These are phyloP conservation scores for Umbilicus rupestris DNA, from an alignment of 164 flowering plant genomes.

Conservation along the genomic window DNA sequence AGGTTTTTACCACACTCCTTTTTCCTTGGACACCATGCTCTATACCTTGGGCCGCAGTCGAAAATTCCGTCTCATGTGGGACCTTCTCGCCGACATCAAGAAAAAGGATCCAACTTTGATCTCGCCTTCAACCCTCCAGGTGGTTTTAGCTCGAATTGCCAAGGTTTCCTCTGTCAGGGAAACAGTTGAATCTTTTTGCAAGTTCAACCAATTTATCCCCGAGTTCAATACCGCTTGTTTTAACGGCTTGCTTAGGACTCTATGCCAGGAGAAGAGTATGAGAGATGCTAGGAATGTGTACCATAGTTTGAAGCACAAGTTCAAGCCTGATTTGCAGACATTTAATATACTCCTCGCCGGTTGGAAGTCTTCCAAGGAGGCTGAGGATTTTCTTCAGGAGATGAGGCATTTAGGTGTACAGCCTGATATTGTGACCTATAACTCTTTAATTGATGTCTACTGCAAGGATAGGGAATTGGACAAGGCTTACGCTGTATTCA, in stretches of 20 bases:
- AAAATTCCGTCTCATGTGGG: conserved; percentile 53
- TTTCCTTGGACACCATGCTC: conserved; percentile 63
- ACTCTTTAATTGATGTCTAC: conserved; percentile 75
- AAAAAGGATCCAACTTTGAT: conserved; percentile 51
- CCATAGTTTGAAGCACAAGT: conserved; percentile 56
- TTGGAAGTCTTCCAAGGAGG: conserved; percentile 74
- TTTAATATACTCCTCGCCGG: conserved; percentile 80
- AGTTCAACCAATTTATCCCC: conserved; percentile 38
- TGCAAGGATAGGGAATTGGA: conserved; percentile 65
- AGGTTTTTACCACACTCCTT: conserved; percentile 58
- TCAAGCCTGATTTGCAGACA: conserved; percentile 59
- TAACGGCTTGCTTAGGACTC: conserved; percentile 68
- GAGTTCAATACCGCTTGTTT: conserved; percentile 46
- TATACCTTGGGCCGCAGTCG: conserved; percentile 63
- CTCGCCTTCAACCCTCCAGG: conserved; percentile 46
- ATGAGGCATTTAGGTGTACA: conserved; percentile 61
- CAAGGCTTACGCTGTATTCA: conserved; percentile 50
- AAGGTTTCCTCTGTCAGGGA: conserved; percentile 68
- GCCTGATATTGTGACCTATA: conserved; percentile 79
- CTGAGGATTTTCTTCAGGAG: conserved; percentile 64
- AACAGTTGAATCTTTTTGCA: conserved; percentile 63
- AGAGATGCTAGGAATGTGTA: conserved; percentile 76
- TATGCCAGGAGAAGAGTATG: conserved; percentile 95
- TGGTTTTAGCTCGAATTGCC: conserved; percentile 66
- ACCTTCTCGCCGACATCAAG: conserved; percentile 40